Evolutionary conservation across 225 moss, liverwort and hornwort species (phyloP).

Genomic region (Physcomitrellopsis africana): DNA sequence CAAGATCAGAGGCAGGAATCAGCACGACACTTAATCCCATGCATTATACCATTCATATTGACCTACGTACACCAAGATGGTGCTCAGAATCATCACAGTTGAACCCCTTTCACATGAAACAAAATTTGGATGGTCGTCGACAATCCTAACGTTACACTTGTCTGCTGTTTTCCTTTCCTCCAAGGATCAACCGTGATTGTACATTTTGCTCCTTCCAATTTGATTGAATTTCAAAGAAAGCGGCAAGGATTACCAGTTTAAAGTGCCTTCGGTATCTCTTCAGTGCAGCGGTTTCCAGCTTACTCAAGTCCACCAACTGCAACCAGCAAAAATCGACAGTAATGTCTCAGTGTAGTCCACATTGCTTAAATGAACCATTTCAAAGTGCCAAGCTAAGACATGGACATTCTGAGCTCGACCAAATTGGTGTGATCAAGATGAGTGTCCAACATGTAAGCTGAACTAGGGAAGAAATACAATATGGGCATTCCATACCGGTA

Average conservation of each 20-base stretch:
- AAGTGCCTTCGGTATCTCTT: conserved; percentile 78
- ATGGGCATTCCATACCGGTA: conserved; percentile 44
- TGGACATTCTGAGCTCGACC: conserved; percentile 1
- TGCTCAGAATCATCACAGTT: neutral
- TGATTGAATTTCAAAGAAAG: neutral
- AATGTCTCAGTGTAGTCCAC: neutral
- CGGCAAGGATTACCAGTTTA: conserved; percentile 48
- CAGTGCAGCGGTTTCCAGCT: conserved; percentile 68
- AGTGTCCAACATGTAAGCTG: neutral
- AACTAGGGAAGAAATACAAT: neutral
- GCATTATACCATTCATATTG: neutral
- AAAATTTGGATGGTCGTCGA: neutral
- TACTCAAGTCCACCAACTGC: conserved; percentile 73
- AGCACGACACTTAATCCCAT: neutral
- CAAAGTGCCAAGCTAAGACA: neutral
- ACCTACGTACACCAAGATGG: neutral
- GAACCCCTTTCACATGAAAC: neutral
- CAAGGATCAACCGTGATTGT: neutral
- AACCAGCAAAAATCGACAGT: conserved; percentile 7
- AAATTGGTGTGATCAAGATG: neutral
- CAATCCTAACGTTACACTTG: neutral
- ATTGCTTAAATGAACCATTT: neutral
- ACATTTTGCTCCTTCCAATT: conserved; percentile 1
- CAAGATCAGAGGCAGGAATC: conserved; percentile 5
- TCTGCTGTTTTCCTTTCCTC: neutral